Percentiles rank a stretch among this genome's conserved stretches.
Evolutionary conservation across 345 rosid genomes (phyloP).

Genomic region (Sisymbrium irio): DNA sequence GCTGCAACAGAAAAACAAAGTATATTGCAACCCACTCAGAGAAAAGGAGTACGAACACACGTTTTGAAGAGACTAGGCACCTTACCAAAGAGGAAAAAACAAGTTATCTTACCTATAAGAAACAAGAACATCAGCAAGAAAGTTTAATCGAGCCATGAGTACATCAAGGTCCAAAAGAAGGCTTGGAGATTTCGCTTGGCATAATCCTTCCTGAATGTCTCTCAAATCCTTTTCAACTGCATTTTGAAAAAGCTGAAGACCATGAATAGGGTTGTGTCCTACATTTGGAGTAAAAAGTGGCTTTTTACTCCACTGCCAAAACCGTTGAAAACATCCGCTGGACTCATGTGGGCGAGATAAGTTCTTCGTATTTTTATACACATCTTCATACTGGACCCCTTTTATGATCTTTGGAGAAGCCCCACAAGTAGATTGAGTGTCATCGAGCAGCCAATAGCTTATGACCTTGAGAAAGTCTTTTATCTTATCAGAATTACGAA

Average conservation of each 20-base stretch:
- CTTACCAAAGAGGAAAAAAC: not conserved
- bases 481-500: slow-evolving; percentile 22
- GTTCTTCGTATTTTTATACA: slow-evolving; percentile 24
- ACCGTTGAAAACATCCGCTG: slow-evolving; percentile 34
- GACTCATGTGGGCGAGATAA: slow-evolving; percentile 19
- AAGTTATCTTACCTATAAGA: slow-evolving; percentile 59
- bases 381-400: slow-evolving; percentile 26
- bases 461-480: slow-evolving; percentile 50
- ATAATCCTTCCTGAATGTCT: slow-evolving; percentile 45
- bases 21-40: not conserved
- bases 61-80: not conserved
- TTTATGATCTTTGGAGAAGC: slow-evolving; percentile 17
- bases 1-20: slow-evolving; percentile 37
- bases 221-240: slow-evolving; percentile 60
- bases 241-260: slow-evolving; percentile 54
- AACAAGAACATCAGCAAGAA: slow-evolving; percentile 61
- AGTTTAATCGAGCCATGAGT: slow-evolving; percentile 48
- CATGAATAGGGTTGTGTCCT: slow-evolving; percentile 38
- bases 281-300: slow-evolving; percentile 13
- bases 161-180: slow-evolving; percentile 36
- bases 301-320: slow-evolving; percentile 32
- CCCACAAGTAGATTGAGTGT: slow-evolving; percentile 26
- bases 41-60: not conserved
- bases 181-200: slow-evolving; percentile 38
- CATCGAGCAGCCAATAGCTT: slow-evolving; percentile 49